Conservation (phyloP, 164 flowering plant species). For the Cinnamomum micranthum region DNA sequence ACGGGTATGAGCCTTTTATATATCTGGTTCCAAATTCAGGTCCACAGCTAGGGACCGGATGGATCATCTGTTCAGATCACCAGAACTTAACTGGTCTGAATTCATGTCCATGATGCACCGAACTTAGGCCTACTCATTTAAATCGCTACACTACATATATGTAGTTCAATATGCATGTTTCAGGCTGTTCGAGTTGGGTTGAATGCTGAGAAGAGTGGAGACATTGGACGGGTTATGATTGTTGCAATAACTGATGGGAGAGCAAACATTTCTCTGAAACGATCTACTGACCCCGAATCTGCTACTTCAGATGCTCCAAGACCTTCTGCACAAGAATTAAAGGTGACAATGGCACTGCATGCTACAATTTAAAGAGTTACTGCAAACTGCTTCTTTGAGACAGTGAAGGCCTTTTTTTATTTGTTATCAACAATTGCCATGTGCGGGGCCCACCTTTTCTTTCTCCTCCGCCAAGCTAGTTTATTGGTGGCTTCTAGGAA, state of each 20-base stretch:
- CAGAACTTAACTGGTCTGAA: no score
- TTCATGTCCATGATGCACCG: not conserved
- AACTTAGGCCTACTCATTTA: not conserved
- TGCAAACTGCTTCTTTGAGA: no score
- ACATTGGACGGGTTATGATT: slow-evolving; percentile 93
- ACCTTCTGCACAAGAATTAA: slow-evolving; percentile 81
- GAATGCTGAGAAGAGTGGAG: slow-evolving; percentile 96
- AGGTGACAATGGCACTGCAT: slow-evolving; percentile 37
- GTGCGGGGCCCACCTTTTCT: no score
- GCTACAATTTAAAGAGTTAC: not conserved
- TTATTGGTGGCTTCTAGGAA: no score
- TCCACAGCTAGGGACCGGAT: no score
- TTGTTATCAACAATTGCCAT: no score
- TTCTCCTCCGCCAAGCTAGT: no score
- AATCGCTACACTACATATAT: not conserved
- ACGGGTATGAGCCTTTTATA: no score
- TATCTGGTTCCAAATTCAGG: no score
- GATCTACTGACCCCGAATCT: slow-evolving; percentile 83
- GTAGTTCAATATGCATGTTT: not conserved
- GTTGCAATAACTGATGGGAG: slow-evolving; percentile 96
- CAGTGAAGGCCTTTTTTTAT: no score
- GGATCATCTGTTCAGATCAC: no score
- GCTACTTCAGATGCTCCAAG: slow-evolving; percentile 66
- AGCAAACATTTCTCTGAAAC: slow-evolving; percentile 87
- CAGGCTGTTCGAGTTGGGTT: slow-evolving; percentile 96